phyloP scores from a whole-genome alignment of 768 basidiomycete genomes.

The Auricularia auricula-judae region DNA sequence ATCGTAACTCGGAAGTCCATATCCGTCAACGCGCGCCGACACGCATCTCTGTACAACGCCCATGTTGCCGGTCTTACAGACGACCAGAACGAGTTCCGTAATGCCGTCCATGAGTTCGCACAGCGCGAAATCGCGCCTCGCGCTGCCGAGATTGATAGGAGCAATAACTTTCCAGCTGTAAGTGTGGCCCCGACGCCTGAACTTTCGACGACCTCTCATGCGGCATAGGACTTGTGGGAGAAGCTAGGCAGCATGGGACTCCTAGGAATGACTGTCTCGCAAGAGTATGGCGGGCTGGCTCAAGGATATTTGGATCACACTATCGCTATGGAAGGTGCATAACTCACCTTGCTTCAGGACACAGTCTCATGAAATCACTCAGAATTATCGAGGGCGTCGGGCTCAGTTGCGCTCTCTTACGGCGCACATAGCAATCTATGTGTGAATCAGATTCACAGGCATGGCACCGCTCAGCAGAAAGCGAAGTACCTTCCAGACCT shows the following conservation, averaged over 20 bases:
- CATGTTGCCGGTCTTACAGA: conserved; percentile 68
- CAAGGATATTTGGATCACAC: conserved; percentile 83
- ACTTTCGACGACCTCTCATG: not conserved
- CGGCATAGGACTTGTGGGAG: conserved; percentile 65
- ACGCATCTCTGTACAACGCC: conserved; percentile 46
- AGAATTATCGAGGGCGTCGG: conserved; percentile 77
- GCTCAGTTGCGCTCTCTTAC: conserved; percentile 85
- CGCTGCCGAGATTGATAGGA: conserved; percentile 77
- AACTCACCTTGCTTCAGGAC: not conserved
- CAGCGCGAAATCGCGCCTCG: conserved; percentile 75
- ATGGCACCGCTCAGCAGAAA: conserved; percentile 78
- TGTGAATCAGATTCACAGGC: conserved; percentile 71
- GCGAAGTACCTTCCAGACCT: conserved; percentile 74
- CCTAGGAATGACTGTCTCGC: conserved; percentile 74
- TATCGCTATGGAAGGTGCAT: conserved; percentile 77
- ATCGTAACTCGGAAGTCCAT: no score
- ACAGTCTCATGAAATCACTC: not conserved
- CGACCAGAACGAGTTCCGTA: conserved; percentile 79
- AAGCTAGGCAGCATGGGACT: conserved; percentile 90
- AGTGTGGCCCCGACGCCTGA: conserved; percentile 11
- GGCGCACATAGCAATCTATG: conserved; percentile 90
- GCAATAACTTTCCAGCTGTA: conserved; percentile 71
- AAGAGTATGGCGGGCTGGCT: conserved; percentile 71
- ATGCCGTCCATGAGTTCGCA: conserved; percentile 69
- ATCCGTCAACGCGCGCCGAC: not conserved